A percentile compares a stretch with the other conserved stretches of the same genome.
phyloP scores from a whole-genome alignment of 495 filamentous ascomycete genomes.

The Tuber brumale region DNA sequence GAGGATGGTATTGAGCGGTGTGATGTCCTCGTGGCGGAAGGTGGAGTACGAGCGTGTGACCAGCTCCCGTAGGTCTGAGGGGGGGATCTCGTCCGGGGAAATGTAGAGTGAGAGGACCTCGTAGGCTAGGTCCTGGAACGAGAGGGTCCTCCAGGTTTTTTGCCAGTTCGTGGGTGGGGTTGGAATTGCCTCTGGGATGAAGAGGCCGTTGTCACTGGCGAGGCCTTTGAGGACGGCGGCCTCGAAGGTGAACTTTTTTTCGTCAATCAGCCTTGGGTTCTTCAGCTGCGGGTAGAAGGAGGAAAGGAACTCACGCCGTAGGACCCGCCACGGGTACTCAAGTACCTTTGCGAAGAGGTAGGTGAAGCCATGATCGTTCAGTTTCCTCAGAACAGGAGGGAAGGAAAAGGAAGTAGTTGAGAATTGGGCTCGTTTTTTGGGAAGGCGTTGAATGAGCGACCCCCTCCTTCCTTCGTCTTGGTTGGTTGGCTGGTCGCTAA shows the following conservation, averaged over 20 bases:
- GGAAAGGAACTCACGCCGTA: slow-evolving; percentile 59
- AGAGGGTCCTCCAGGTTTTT: slow-evolving; percentile 64
- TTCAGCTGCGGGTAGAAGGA: slow-evolving; percentile 6
- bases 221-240: slow-evolving; percentile 85
- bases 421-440: neutral
- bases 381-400: neutral
- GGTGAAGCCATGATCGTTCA: slow-evolving; percentile 43
- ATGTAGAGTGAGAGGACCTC: slow-evolving; percentile 75
- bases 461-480: neutral
- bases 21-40: slow-evolving; percentile 68
- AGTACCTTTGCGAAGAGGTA: slow-evolving; percentile 66
- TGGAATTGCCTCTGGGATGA: slow-evolving; percentile 79
- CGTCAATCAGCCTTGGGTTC: slow-evolving; percentile 15
- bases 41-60: slow-evolving; percentile 74
- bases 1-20: slow-evolving; percentile 61
- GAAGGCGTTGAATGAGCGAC: neutral
- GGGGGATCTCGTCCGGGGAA: slow-evolving; percentile 70
- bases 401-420: neutral
- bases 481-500: neutral
- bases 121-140: slow-evolving; percentile 71
- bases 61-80: slow-evolving; percentile 69
- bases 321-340: slow-evolving; percentile 73
- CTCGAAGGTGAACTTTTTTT: slow-evolving; percentile 74
- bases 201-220: slow-evolving; percentile 80
- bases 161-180: slow-evolving; percentile 56